Percentiles rank a stretch among this genome's conserved stretches.
These are phyloP conservation scores for Cyclotella cryptica DNA, from an alignment of 108 stramenopile species.

Conservation along the genomic window DNA sequence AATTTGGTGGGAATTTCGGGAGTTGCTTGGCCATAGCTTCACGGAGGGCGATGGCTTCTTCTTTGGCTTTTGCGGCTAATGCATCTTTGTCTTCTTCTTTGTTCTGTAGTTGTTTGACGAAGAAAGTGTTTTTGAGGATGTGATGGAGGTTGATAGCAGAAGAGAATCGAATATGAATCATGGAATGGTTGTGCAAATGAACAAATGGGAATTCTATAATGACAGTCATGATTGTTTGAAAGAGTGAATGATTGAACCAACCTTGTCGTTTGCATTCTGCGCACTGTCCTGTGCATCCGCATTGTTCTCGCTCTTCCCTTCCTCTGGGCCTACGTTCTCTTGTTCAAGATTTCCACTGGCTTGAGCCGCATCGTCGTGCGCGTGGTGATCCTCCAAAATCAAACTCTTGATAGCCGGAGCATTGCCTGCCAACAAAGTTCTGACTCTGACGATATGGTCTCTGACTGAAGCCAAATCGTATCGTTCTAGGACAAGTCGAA, in stretches of 20 bases:
- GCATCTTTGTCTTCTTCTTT: slow-evolving; percentile 21
- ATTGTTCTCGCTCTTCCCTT: neutral
- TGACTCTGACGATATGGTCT: slow-evolving; percentile 72
- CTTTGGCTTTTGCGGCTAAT: slow-evolving; percentile 29
- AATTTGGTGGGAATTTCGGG: slow-evolving; percentile 15
- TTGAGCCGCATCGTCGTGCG: slow-evolving; percentile 10
- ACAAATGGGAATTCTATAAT: neutral
- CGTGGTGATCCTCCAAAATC: slow-evolving; percentile 3
- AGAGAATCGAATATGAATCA: neutral
- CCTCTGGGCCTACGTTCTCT: neutral
- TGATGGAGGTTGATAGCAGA: neutral
- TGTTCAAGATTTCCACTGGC: neutral
- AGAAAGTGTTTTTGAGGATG: neutral
- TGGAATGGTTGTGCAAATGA: neutral
- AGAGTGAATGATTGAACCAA: neutral
- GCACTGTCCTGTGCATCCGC: neutral
- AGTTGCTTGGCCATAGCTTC: slow-evolving; percentile 16
- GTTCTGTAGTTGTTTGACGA: slow-evolving; percentile 12
- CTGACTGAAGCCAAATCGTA: slow-evolving; percentile 71
- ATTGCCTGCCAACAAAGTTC: slow-evolving; percentile 75
- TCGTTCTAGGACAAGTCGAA: slow-evolving; percentile 81
- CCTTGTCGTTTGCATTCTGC: neutral
- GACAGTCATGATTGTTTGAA: neutral
- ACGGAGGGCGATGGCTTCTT: slow-evolving; percentile 40
- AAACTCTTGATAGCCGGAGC: slow-evolving; percentile 54